Conservation (phyloP, 2,329 filamentous ascomycete genomes). For the Trichoderma atroviride region DNA sequence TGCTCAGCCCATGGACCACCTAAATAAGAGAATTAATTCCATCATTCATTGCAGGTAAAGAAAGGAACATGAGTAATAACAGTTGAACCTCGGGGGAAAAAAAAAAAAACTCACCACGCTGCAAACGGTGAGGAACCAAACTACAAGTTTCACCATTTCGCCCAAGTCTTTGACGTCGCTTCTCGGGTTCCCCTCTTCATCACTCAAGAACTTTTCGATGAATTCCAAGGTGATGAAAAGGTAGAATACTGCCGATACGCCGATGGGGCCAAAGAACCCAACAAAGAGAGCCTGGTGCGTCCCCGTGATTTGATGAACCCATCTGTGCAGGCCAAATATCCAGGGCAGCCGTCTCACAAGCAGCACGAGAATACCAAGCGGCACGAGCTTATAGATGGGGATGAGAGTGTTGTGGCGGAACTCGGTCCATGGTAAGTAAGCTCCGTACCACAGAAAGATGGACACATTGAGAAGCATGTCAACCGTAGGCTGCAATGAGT, state of each 20-base stretch:
- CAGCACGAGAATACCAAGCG: constrained; percentile 74
- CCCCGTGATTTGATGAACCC: constrained; percentile 78
- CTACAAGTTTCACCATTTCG: constrained; percentile 70
- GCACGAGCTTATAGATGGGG: constrained; percentile 71
- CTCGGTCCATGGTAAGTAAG: constrained; percentile 76
- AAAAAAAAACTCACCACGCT: constrained; percentile 66
- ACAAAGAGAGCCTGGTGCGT: constrained; percentile 78
- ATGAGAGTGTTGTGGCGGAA: constrained; percentile 71
- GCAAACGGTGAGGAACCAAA: constrained; percentile 85
- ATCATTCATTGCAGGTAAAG: constrained; percentile 12
- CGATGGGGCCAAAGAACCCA: constrained; percentile 91
- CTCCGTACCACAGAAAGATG: constrained; percentile 90
- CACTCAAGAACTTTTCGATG: constrained; percentile 53
- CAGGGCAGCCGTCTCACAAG: constrained; percentile 77
- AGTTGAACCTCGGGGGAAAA: too few species aligned
- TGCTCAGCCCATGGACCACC: constrained; percentile 78
- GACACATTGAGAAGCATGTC: constrained; percentile 91
- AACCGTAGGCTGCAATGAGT: constrained; percentile 90
- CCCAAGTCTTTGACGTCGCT: constrained; percentile 66
- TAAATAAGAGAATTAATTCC: constrained; percentile 41
- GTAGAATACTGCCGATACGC: constrained; percentile 89
- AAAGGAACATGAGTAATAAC: not conserved
- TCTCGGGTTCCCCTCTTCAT: constrained; percentile 61
- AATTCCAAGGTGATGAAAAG: constrained; percentile 81
- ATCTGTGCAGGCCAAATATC: constrained; percentile 71